Evolutionary conservation across 345 rosid species (phyloP), one percentile per base, ranked within the genome.

Genomic region (Triadica sebifera): DNA sequence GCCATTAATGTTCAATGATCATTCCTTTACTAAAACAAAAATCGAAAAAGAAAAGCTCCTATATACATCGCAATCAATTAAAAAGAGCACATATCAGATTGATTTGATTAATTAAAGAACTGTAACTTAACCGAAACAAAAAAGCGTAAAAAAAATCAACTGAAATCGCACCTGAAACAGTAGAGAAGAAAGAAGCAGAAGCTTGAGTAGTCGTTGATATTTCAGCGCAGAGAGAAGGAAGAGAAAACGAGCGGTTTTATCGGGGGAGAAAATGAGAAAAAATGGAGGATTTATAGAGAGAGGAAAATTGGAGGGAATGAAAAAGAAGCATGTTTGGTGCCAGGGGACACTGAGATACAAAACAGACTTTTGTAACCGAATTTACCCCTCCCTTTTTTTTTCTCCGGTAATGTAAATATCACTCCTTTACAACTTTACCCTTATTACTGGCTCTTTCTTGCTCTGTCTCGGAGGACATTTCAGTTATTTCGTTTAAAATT

Each of bases 281-380:
- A 45, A 46, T 15, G 13, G 49, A 64, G 57, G 55, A 50, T 74
- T 76, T 63, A 75, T 71, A 75, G 68, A 37, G 60, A 50, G 43
- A 50, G 13, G 50, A 17, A 58, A 70, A 59, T 61, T 71, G 86
- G 79, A 77, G 86, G 86, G 82, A 84, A 78, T 34, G 49, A 38
- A 8, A 58, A 8, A 49, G 64, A 37, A 69, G 66, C 64, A 22
- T 50, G 74, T 65, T 65, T 60, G 75, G 74, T 50, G 76, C 47
- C 16, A 37, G 22, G 49, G 56, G 63, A 56, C 8, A 51, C 8
- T 34, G n/a, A 63, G 38, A 58, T 8, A 11, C 63, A 37, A 24
- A 24, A 55, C n/a, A 55, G 20, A 71, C 74, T 67, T 69, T 46
- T 38, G 24, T 52, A 74, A 72, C 82, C 19, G 60, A 66, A 70